Base-by-base conservation (phyloP, 2,329 filamentous ascomycete species). In the Fusarium oxysporum region DNA sequence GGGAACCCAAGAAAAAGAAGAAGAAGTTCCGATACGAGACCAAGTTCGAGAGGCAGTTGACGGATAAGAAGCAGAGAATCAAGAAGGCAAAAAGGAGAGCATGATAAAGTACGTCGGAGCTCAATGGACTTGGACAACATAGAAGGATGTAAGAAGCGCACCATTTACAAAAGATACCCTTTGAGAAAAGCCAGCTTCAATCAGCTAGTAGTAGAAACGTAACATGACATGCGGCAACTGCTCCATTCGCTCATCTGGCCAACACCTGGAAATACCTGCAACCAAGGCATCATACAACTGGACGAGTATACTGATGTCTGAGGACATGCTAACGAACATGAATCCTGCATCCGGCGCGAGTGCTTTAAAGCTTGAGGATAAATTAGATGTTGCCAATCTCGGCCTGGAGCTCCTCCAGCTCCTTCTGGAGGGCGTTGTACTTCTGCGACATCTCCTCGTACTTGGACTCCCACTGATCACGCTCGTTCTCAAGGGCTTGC, bases 381-480 rank as follows among this genome's bases (percentile, higher is more conserved):
- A 72, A 79, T 91, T 91, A 98, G 85, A 98, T 95, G 86, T 94
- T 96, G 88, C 92, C 92, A 85, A 98, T 95, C 86, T 97, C 95
- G 78, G 87, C 85, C 86, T 96, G 93, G 85, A 98, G 93, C 76
- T 96, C 93, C 81, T 97, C 92, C 81, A 98, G 87, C 83, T 98
- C 95, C 89, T 96, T 96, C 89, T 97, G 92, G 78, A 94, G 89
- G 65, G 88, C 83, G 76, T 86, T 86, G 88, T 97, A 93, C 87
- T 98, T 97, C 91, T 95, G 93, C 79, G 92, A 85, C 92, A 97
- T 97, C 84, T 98, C 96, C 86, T 98, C 96, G 87, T 97, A 98
- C 89, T 99, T 98, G 85, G 89, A 83, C 88, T 98, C 96, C 95
- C 95, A 98, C 85, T 95, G 91, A 85, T 98, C 95, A 80, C 94